A percentile compares a stretch with the other conserved stretches of the same genome.
These are phyloP conservation scores for Verbascum thapsus DNA, from an alignment of 257 asterid species.

Conservation along the genomic window DNA sequence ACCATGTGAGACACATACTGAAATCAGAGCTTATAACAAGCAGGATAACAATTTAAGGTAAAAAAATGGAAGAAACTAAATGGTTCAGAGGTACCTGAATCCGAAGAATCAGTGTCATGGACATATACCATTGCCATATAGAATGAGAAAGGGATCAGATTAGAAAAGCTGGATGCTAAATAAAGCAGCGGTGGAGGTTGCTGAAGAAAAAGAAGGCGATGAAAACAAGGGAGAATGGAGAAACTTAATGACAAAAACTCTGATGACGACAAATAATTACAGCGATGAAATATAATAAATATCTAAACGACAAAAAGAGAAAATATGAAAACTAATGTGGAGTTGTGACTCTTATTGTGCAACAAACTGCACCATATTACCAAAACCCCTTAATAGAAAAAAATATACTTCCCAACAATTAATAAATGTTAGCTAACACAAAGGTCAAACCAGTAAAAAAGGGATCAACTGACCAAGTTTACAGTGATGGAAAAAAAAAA, in stretches of 20 bases:
- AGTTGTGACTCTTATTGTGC: constrained; percentile 22
- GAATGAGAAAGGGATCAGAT: constrained; percentile 19
- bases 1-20: neutral
- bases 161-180: constrained; percentile 19
- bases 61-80: constrained; percentile 17
- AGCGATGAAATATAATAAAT: constrained; percentile 34
- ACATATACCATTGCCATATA: constrained; percentile 30
- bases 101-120: constrained; percentile 22
- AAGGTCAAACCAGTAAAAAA: constrained; percentile 21
- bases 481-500: constrained; percentile 18
- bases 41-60: constrained; percentile 20
- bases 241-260: constrained; percentile 29
- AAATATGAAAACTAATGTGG: constrained; percentile 18
- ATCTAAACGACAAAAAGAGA: constrained; percentile 31
- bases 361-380: constrained; percentile 20
- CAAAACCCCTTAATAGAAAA: constrained; percentile 22
- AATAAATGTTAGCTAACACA: constrained; percentile 23
- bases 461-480: constrained; percentile 4
- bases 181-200: constrained; percentile 11
- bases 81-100: constrained; percentile 27
- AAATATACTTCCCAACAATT: constrained; percentile 21
- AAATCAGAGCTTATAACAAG: constrained; percentile 17
- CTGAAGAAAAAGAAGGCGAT: constrained; percentile 34
- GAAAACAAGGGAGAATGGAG: constrained; percentile 33
- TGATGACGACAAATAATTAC: constrained; percentile 27